Conservation (phyloP, 2,329 filamentous ascomycete species). For the Fusarium hainanense region DNA sequence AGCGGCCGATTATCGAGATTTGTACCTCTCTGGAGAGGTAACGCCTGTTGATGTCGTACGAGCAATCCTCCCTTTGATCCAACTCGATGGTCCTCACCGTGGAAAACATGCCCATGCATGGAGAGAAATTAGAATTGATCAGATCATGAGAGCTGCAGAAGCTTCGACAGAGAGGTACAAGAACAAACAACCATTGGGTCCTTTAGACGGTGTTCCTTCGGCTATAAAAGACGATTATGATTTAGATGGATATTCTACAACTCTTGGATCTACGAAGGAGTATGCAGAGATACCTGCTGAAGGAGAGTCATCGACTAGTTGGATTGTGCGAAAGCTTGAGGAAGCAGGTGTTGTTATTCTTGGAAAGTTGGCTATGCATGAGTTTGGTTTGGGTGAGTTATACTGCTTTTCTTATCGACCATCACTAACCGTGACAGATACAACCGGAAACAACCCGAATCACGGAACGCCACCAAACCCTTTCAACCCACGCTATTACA, state of each 20-base stretch:
- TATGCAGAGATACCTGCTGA: slow-evolving; percentile 62
- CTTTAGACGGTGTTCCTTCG: slow-evolving; percentile 78
- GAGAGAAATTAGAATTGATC: slow-evolving; percentile 56
- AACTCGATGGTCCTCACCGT: slow-evolving; percentile 51
- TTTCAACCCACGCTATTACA: slow-evolving; percentile 78
- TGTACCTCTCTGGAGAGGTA: slow-evolving; percentile 58
- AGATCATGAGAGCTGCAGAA: slow-evolving; percentile 56
- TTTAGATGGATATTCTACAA: slow-evolving; percentile 77
- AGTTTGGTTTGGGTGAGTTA: slow-evolving; percentile 72
- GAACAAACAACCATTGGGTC: slow-evolving; percentile 67
- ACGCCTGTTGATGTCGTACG: slow-evolving; percentile 59
- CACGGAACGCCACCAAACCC: slow-evolving; percentile 82
- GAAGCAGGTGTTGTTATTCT: slow-evolving; percentile 77
- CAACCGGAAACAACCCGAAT: slow-evolving; percentile 78
- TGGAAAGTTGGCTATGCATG: slow-evolving; percentile 81
- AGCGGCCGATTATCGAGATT: slow-evolving; percentile 57
- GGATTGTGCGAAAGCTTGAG: slow-evolving; percentile 76
- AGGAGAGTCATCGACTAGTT: slow-evolving; percentile 63
- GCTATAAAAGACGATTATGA: slow-evolving; percentile 83
- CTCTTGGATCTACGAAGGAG: slow-evolving; percentile 70
- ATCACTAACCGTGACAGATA: slow-evolving; percentile 60
- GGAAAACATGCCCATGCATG: slow-evolving; percentile 58
- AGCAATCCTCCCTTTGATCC: slow-evolving; percentile 59
- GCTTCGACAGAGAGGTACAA: slow-evolving; percentile 61
- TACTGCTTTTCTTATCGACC: background rate